Evolutionary conservation across 768 basidiomycete genomes (phyloP), one percentile per base, ranked within the genome.

Genomic region (Termitomyces sp.): DNA sequence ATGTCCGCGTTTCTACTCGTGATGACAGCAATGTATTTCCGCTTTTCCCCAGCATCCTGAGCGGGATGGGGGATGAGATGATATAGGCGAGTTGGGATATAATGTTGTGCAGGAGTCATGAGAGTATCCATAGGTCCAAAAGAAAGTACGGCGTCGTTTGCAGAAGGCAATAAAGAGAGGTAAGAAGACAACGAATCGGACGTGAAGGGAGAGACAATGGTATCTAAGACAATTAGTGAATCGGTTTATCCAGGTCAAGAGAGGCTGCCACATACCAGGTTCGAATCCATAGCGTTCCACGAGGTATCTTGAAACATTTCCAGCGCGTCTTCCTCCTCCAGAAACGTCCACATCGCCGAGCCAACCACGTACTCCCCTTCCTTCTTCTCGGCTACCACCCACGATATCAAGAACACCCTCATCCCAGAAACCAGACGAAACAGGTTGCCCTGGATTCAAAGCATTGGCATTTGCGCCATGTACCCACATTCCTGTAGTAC

Each of bases 1-100:
- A 91, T 86, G 67, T 92, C 91, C 16, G 89, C 90, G 68, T 93
- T 93, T 69, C 90, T 87, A 79, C 85, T 89, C 14, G 82, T 80
- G 18, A 93, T 68, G 65, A 85, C 82, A 28, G 86, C 81, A 57
- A 93, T 78, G 63, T 90, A 93, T 64, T 86, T 81, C 60, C 84
- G 79, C 65, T 87, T 87, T 68, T 92, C 91, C 45, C 76, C 78
- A 1, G 82, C 65, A 58, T 89, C 88, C 68, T 92, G 90, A 3
- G 87, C 90, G 36, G 92, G 92, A 66, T 94, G 92, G 9, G 90
- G 91, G 66, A 79, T 83, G 64, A 92, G 70, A 65, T 74, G 84
- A 74, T 89, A 92, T 52, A 90, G 75, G 18, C 88, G 83, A 49
- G 86, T 87, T 55, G 90, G 86, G 61, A 85, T 73, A 69, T 86